These are phyloP conservation scores for Candida boleticola DNA, from an alignment of 805 yeast genomes.

Conservation along the genomic window DNA sequence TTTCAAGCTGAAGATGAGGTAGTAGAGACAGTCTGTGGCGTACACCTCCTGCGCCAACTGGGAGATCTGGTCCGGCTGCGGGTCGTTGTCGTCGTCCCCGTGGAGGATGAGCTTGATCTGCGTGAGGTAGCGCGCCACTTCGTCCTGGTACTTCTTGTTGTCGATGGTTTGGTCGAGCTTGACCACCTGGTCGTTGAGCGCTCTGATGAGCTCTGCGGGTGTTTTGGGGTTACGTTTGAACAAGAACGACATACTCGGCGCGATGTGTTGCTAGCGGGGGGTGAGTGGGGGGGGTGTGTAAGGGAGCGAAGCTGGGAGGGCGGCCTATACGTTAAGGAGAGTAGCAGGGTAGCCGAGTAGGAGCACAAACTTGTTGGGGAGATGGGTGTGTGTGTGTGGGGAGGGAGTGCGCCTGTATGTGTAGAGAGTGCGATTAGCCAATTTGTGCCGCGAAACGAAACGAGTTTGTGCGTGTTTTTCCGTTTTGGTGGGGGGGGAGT, in stretches of 20 bases:
- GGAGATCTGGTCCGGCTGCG: slow-evolving; percentile 71
- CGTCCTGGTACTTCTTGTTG: slow-evolving; percentile 62
- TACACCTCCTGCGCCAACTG: slow-evolving; percentile 79
- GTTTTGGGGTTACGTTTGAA: slow-evolving; percentile 90
- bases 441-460: no score
- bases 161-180: slow-evolving; percentile 54
- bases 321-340: no score
- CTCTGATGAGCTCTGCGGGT: slow-evolving; percentile 77
- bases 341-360: no score
- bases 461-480: no score
- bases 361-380: no score
- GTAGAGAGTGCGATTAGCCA: no score
- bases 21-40: slow-evolving; percentile 63
- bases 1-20: slow-evolving; percentile 57
- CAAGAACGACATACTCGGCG: slow-evolving; percentile 89
- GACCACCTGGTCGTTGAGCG: slow-evolving; percentile 67
- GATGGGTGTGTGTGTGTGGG: no score
- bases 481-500: no score
- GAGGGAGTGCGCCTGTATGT: no score
- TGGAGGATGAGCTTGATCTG: slow-evolving; percentile 66
- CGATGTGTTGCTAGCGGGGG: not conserved
- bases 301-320: not conserved
- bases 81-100: slow-evolving; percentile 65
- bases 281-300: not conserved
- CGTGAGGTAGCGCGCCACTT: slow-evolving; percentile 59